phyloP scores from a whole-genome alignment of 305 asterid genomes.

The Fraxinus albicans region DNA sequence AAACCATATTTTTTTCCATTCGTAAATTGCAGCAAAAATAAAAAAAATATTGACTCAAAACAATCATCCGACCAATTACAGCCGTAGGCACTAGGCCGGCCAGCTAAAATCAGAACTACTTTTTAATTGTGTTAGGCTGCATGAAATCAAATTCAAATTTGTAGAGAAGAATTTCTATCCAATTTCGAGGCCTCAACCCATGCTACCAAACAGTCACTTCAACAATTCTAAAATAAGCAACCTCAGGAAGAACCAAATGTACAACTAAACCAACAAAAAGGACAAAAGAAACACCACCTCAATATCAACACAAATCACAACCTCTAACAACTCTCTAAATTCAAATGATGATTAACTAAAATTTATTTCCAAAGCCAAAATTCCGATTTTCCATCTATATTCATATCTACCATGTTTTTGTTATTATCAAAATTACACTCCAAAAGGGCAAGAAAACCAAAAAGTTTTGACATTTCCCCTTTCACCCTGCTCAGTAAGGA shows the following conservation, averaged over 20 bases:
- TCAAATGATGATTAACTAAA: background rate
- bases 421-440: background rate
- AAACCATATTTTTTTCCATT: background rate
- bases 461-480: background rate
- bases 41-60: background rate
- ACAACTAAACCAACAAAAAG: background rate
- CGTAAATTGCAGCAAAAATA: too few species aligned
- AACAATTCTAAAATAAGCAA: background rate
- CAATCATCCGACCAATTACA: background rate
- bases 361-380: background rate
- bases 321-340: background rate
- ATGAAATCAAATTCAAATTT: background rate
- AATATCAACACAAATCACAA: constrained; percentile 20
- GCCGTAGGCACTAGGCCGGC: background rate
- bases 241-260: background rate
- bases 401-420: background rate
- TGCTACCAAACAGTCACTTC: background rate
- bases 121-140: background rate
- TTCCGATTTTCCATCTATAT: background rate
- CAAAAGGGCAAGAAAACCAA: constrained; percentile 10
- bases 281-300: background rate
- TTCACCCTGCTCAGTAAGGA: constrained; percentile 1
- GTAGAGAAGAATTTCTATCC: background rate
- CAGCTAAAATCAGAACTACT: background rate
- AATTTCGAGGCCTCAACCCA: background rate